Conservation (phyloP, 129 eudicot species). For the Smallanthus sonchifolius region DNA sequence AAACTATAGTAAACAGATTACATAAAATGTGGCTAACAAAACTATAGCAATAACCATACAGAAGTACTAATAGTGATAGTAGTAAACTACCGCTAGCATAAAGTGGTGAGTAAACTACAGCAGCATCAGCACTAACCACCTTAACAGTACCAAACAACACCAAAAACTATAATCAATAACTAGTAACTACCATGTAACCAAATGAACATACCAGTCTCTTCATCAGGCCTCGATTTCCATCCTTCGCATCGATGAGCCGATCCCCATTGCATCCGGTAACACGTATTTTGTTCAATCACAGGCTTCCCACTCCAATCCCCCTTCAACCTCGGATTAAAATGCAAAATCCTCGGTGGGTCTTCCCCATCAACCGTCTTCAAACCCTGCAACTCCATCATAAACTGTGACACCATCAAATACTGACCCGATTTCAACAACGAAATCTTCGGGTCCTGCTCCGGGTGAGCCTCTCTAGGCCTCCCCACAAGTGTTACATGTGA, state of each 20-base stretch:
- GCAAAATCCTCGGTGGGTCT: constrained; percentile 83
- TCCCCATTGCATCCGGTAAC: constrained; percentile 92
- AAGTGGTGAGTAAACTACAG: no score
- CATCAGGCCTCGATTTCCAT: constrained; percentile 72
- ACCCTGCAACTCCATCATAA: constrained; percentile 91
- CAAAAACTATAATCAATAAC: not conserved
- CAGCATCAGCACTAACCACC: no score
- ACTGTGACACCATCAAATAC: constrained; percentile 72
- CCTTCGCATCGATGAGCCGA: constrained; percentile 79
- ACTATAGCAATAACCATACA: no score
- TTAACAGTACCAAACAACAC: not conserved
- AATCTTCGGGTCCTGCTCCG: constrained; percentile 65
- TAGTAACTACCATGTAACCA: not conserved
- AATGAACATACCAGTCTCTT: constrained; percentile 67
- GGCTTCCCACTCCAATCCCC: constrained; percentile 96
- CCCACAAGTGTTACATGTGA: constrained; percentile 72
- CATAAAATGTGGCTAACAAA: no score
- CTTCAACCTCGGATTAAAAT: constrained; percentile 82
- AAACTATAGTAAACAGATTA: no score
- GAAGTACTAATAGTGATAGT: no score
- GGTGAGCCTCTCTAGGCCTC: constrained; percentile 53
- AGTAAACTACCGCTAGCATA: no score
- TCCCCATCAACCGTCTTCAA: constrained; percentile 85
- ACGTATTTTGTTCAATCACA: constrained; percentile 81
- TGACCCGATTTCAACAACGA: constrained; percentile 67